Evolutionary conservation across 352 stramenopile species (phyloP).

Genomic region (Thalassiosira allenii): DNA sequence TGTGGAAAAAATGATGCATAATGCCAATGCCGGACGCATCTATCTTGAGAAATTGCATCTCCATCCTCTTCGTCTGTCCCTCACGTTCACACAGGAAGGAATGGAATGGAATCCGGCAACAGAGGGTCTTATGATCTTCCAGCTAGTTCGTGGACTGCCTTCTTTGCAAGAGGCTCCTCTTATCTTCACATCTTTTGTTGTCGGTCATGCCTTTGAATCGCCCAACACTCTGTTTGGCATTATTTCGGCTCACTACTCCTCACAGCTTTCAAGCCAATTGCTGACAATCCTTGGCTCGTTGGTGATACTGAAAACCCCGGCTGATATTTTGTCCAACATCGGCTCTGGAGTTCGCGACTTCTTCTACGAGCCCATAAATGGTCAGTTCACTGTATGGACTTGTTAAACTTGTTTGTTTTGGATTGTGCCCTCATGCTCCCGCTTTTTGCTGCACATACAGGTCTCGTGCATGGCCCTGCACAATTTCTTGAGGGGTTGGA

Average conservation of each 20-base stretch:
- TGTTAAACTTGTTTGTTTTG: no score
- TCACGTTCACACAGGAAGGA: slow-evolving; percentile 85
- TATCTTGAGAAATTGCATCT: slow-evolving; percentile 80
- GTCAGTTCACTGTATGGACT: no score
- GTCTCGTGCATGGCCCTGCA: slow-evolving; percentile 56
- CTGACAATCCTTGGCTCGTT: slow-evolving; percentile 80
- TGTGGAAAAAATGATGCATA: slow-evolving; percentile 70
- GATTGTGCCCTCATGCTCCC: no score
- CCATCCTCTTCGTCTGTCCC: slow-evolving; percentile 73
- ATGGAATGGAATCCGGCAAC: slow-evolving; percentile 66
- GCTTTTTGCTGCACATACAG: no score
- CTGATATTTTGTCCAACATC: slow-evolving; percentile 91
- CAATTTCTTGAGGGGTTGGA: slow-evolving; percentile 84
- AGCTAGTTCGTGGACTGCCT: slow-evolving; percentile 82
- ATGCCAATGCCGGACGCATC: slow-evolving; percentile 74
- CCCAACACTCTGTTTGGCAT: slow-evolving; percentile 71
- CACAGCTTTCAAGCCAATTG: slow-evolving; percentile 83
- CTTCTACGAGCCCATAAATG: slow-evolving; percentile 93
- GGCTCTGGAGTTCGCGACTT: slow-evolving; percentile 95
- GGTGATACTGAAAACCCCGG: slow-evolving; percentile 78
- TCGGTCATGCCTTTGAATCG: slow-evolving; percentile 85
- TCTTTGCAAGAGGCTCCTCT: slow-evolving; percentile 79
- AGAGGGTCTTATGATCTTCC: slow-evolving; percentile 78
- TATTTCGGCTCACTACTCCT: slow-evolving; percentile 81
- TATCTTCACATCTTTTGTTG: slow-evolving; percentile 85